Base-by-base conservation (phyloP, 176 grass and related monocot species). In the Bothriochloa decipiens region DNA sequence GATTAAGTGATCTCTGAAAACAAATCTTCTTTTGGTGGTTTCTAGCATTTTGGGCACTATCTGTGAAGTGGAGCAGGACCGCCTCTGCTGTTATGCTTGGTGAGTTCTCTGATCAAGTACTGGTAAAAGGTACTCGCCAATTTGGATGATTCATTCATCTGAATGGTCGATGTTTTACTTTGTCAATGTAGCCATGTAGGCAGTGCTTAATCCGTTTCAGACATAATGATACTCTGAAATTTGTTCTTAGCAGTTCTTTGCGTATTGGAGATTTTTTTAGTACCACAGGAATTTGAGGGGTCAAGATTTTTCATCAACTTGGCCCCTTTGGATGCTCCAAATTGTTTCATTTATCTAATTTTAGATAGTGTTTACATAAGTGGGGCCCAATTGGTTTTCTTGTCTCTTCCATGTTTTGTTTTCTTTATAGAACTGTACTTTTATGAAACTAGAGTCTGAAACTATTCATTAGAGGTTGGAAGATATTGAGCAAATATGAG, bases 41-140 rank as follows among this genome's bases (percentile, higher is more conserved):
- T 25, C 25, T 62, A n/a, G n/a, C 58, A 0, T 77, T 77, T 60
- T 35, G 57, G 47, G 22, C 25, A 42, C 61, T 72, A 11, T 57
- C 23, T 53, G 5, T 70, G 52, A 43, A 64, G 71, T 50, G 23
- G 45, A 23, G 65, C 41, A 32, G 69, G 55, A 62, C 41, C 6
- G 25, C 25, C 57, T 35, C 29, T 22, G 62, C 49, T 49, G 6
- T 37, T 58, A 16, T 77, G 26, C 13, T 53, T 12, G 58, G 36
- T 78, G 79, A 22, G 36, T 79, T 85, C 68, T 69, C 39, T 8
- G 75, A 80, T 87, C 75, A 63, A 77, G 63, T 36, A 14, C 36
- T 74, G 50, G 43, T 70, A 15, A 50, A 80, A 26, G 13, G 6
- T 36, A 22, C 57, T 61, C 9, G 3, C 40, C 41, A 40, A 53